These are phyloP conservation scores for Arachnopeziza araneosa DNA, from an alignment of 2,329 filamentous ascomycete genomes.

Conservation along the genomic window DNA sequence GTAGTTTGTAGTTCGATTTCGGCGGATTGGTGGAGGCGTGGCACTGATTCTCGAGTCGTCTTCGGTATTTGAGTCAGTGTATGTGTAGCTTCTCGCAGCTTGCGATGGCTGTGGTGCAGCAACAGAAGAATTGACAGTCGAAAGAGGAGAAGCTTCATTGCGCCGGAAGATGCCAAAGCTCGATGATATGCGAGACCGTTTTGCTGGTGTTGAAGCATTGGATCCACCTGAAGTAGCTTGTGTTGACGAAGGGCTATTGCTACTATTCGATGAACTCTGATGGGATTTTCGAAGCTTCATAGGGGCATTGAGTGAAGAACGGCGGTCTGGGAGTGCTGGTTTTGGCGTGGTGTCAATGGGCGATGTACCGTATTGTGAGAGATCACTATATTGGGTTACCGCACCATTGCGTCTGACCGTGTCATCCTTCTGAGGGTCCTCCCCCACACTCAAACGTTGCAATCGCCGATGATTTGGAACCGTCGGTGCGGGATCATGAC, in stretches of 20 bases:
- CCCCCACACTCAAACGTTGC: not conserved
- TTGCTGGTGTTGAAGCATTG: conserved; percentile 6
- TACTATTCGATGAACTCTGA: not conserved
- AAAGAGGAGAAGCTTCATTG: conserved; percentile 2
- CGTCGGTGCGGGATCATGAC: conserved; percentile 9
- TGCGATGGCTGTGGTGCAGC: not conserved
- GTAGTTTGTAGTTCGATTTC: not conserved
- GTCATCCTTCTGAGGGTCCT: conserved; percentile 5
- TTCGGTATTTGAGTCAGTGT: not conserved
- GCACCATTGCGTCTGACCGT: conserved; percentile 18
- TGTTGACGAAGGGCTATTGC: not conserved
- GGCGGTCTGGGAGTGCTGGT: conserved; percentile 23
- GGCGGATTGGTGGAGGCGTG: conserved; percentile 3
- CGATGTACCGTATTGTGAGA: conserved; percentile 9
- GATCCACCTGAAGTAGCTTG: conserved; percentile 3
- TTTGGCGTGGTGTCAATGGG: conserved; percentile 11
- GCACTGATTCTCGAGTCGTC: not conserved
- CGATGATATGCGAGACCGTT: conserved; percentile 7
- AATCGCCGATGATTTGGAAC: not conserved
- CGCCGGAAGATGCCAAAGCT: conserved; percentile 6
- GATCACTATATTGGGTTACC: conserved; percentile 7
- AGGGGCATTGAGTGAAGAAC: conserved; percentile 24
- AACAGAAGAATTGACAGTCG: not conserved
- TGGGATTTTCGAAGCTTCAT: conserved; percentile 20
- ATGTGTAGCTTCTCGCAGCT: not conserved